Evolutionary conservation across 1,284 basidiomycete genomes (phyloP).

Genomic region (Ganoderma boninense): DNA sequence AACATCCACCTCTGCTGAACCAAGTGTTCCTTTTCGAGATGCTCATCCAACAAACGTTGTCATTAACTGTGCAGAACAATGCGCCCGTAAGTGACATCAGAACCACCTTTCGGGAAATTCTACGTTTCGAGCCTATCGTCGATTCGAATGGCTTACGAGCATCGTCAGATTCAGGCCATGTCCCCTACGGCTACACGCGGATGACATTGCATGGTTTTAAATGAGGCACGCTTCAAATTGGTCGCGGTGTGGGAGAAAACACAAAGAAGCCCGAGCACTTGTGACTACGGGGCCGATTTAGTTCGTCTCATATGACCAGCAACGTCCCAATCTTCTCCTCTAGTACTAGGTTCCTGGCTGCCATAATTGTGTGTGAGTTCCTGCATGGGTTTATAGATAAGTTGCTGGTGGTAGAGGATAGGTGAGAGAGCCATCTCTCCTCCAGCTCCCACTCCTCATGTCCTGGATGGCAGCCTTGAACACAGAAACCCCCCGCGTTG

Average conservation of each 20-base stretch:
- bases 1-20: neutral
- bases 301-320: slow-evolving; percentile 11
- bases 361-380: slow-evolving; percentile 11
- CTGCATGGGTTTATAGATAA: neutral
- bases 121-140: neutral
- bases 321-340: neutral
- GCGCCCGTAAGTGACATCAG: neutral
- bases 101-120: neutral
- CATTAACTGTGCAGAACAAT: neutral
- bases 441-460: slow-evolving; percentile 5
- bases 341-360: slow-evolving; percentile 6
- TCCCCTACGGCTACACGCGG: neutral
- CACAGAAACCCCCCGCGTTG: neutral
- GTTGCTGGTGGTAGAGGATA: neutral
- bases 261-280: neutral
- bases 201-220: neutral
- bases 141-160: neutral
- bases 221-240: neutral
- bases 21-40: neutral
- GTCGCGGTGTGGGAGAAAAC: slow-evolving; percentile 4
- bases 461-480: neutral
- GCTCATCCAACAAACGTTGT: neutral
- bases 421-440: neutral
- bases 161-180: neutral
- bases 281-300: neutral